A percentile compares a stretch with the other conserved stretches of the same genome.
These are phyloP conservation scores for Penstemon newberryi DNA, from an alignment of 257 asterid genomes.

Conservation along the genomic window DNA sequence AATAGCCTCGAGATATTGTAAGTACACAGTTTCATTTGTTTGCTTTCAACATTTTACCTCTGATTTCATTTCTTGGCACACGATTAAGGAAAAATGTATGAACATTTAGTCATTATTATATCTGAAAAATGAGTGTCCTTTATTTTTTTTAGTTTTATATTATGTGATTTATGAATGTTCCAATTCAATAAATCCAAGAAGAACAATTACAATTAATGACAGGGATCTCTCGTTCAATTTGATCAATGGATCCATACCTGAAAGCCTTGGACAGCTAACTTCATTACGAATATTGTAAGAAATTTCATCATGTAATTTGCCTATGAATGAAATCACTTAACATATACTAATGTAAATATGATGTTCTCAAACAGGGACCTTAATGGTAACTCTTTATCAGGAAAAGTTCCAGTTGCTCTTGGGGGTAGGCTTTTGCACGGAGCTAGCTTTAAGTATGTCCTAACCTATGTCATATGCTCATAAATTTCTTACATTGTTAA, in stretches of 20 bases:
- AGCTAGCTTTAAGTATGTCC: constrained; percentile 60
- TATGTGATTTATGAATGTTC: background rate
- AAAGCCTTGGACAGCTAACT: constrained; percentile 77
- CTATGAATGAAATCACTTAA: background rate
- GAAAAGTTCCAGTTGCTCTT: constrained; percentile 85
- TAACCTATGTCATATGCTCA: background rate
- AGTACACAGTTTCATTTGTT: constrained; percentile 6
- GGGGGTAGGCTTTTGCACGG: constrained; percentile 96
- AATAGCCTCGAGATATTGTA: constrained; percentile 67
- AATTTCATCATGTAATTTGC: constrained; percentile 27
- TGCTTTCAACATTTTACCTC: constrained; percentile 6
- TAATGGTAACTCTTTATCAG: constrained; percentile 80
- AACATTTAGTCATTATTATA: background rate
- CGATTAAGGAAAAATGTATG: background rate
- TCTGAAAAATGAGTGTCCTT: background rate
- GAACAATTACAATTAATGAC: constrained; percentile 18
- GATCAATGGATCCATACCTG: constrained; percentile 92
- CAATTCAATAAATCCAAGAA: too few relatives aligned
- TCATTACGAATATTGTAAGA: constrained; percentile 74
- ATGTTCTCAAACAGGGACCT: constrained; percentile 63
- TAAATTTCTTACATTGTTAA: constrained; percentile 2
- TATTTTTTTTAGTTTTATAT: background rate
- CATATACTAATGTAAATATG: constrained; percentile 6
- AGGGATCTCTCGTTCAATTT: constrained; percentile 93
- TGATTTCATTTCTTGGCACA: constrained; percentile 11